A percentile compares a stretch with the other conserved stretches of the same genome.
These are phyloP conservation scores for Turritis glabra DNA, from an alignment of 345 rosid species.

Conservation along the genomic window DNA sequence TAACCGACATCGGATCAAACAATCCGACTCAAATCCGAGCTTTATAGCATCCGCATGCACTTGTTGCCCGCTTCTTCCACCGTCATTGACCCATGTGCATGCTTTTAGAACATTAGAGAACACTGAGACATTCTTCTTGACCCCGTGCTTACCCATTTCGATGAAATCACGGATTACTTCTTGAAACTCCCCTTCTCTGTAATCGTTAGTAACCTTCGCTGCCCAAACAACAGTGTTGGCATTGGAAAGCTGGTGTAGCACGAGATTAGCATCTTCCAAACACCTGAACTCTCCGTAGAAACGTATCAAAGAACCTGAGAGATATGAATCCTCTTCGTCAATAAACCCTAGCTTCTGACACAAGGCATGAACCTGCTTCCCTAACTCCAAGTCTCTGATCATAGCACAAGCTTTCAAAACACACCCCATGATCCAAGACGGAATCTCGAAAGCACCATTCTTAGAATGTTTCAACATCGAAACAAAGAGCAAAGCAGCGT, in stretches of 20 bases:
- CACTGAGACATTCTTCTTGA: conserved; percentile 43
- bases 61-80: conserved; percentile 54
- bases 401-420: conserved; percentile 56
- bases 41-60: conserved; percentile 61
- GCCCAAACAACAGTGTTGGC: conserved; percentile 51
- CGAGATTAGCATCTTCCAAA: conserved; percentile 46
- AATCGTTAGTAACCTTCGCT: conserved; percentile 53
- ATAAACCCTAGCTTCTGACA: conserved; percentile 52
- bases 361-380: conserved; percentile 70
- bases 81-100: conserved; percentile 51
- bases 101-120: conserved; percentile 59
- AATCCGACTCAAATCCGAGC: conserved; percentile 54
- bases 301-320: conserved; percentile 48
- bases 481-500: conserved; percentile 46
- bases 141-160: conserved; percentile 51
- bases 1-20: conserved; percentile 48
- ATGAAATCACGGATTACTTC: conserved; percentile 51
- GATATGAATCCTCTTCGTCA: conserved; percentile 30
- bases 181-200: conserved; percentile 46
- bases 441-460: conserved; percentile 29
- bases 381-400: conserved; percentile 51
- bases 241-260: conserved; percentile 42
- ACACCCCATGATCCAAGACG: conserved; percentile 49
- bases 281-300: conserved; percentile 56
- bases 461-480: conserved; percentile 43